Evolutionary conservation across 1,284 basidiomycete genomes (phyloP).

Genomic region (Xerocomus minutiporus): DNA sequence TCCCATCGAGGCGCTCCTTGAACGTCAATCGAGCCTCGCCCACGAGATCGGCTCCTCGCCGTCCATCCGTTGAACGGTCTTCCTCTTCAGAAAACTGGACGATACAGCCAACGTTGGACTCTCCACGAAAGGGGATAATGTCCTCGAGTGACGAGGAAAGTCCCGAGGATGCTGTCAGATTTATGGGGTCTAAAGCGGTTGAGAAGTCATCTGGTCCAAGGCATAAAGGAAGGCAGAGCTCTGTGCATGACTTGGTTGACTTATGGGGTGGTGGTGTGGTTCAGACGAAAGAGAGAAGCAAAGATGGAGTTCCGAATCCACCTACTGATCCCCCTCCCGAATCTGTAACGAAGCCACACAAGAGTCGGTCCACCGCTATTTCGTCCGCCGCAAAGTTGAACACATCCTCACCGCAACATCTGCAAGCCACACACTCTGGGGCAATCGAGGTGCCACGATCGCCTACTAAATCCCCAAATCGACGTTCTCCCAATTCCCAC

Average conservation of each 20-base stretch:
- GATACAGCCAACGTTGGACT: slow-evolving; percentile 8
- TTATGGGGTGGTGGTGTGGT: slow-evolving; percentile 59
- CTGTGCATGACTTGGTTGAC: slow-evolving; percentile 75
- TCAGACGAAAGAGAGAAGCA: slow-evolving; percentile 37
- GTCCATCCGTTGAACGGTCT: slow-evolving; percentile 10
- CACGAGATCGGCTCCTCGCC: slow-evolving; percentile 11
- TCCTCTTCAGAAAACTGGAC: slow-evolving; percentile 22
- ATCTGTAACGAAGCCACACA: slow-evolving; percentile 14
- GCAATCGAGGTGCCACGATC: slow-evolving; percentile 23
- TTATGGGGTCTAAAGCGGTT: slow-evolving; percentile 22
- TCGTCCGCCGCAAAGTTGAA: slow-evolving; percentile 19
- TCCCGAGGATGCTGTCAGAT: slow-evolving; percentile 52
- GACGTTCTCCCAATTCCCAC: slow-evolving; percentile 26
- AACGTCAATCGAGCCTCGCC: slow-evolving; percentile 12
- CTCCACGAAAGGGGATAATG: slow-evolving; percentile 26
- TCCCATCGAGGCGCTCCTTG: slow-evolving; percentile 4
- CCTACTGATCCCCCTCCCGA: slow-evolving; percentile 20
- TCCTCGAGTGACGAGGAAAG: slow-evolving; percentile 55
- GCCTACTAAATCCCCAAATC: slow-evolving; percentile 30
- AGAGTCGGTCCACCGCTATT: slow-evolving; percentile 16
- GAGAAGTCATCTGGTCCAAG: slow-evolving; percentile 24
- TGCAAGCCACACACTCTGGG: slow-evolving; percentile 21
- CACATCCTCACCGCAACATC: slow-evolving; percentile 32
- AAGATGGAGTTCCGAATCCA: slow-evolving; percentile 21
- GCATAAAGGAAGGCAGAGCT: slow-evolving; percentile 57